Evolutionary conservation across 2,329 filamentous ascomycete species (phyloP).

Genomic region (Botryotinia globosa): DNA sequence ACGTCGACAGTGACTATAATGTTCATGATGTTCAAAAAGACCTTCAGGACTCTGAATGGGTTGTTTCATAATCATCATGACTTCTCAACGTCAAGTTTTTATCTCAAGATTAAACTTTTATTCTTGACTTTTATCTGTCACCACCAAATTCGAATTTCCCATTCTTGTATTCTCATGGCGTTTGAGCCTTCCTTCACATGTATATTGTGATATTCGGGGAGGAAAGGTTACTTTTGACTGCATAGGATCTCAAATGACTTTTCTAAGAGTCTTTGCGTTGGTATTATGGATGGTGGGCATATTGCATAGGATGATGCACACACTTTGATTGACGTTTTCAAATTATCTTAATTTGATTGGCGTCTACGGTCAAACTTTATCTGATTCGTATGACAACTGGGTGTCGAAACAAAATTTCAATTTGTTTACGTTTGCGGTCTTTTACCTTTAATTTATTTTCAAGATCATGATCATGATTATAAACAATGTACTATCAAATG

Average conservation of each 20-base stretch:
- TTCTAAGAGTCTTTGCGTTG: slow-evolving; percentile 16
- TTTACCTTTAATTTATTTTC: slow-evolving; percentile 5
- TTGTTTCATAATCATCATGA: slow-evolving; percentile 31
- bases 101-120: slow-evolving; percentile 15
- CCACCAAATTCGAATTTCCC: background rate
- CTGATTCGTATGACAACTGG: slow-evolving; percentile 5
- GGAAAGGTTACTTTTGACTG: slow-evolving; percentile 16
- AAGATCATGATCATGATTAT: slow-evolving; percentile 2
- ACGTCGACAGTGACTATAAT: slow-evolving; percentile 26
- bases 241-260: slow-evolving; percentile 16
- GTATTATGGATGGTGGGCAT: slow-evolving; percentile 20
- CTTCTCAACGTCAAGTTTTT: background rate
- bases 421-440: background rate
- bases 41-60: slow-evolving; percentile 37
- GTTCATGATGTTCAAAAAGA: slow-evolving; percentile 25
- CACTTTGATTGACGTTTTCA: slow-evolving; percentile 1
- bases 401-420: background rate
- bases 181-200: slow-evolving; percentile 20
- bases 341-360: slow-evolving; percentile 11
- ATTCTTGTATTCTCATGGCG: slow-evolving; percentile 21
- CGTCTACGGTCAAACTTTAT: slow-evolving; percentile 14
- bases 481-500: slow-evolving; percentile 9
- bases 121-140: slow-evolving; percentile 5
- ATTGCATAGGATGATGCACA: slow-evolving; percentile 21
- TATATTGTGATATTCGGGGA: slow-evolving; percentile 18